Evolutionary conservation across 2,329 filamentous ascomycete genomes (phyloP).

Genomic region (Penicillium sp.): DNA sequence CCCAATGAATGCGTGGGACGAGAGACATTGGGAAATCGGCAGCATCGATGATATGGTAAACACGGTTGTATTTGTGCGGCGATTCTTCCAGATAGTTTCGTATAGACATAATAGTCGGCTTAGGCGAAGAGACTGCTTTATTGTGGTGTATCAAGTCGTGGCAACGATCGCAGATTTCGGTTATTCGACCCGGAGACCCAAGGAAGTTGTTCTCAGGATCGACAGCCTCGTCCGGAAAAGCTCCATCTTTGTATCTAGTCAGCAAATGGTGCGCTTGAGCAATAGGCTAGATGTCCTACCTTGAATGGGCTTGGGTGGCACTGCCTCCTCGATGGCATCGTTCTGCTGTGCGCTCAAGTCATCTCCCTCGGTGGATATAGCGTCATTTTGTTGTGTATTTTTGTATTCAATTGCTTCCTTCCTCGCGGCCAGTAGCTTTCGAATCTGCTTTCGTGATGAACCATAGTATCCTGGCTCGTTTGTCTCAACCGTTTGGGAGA

Average conservation of each 20-base stretch:
- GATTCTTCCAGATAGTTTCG: conserved; percentile 83
- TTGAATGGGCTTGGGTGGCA: conserved; percentile 16
- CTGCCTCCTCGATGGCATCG: background rate
- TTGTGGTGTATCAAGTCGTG: conserved; percentile 78
- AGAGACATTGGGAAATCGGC: conserved; percentile 96
- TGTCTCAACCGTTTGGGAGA: conserved; percentile 56
- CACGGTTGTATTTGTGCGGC: conserved; percentile 84
- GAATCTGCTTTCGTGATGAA: conserved; percentile 50
- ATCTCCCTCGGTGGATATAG: conserved; percentile 8
- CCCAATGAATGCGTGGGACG: conserved; percentile 69
- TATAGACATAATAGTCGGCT: conserved; percentile 78
- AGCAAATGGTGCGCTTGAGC: background rate
- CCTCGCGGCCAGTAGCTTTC: conserved; percentile 33
- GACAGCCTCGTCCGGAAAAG: conserved; percentile 23
- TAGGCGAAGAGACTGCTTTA: conserved; percentile 68
- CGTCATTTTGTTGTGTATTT: conserved; percentile 18
- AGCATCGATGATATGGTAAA: conserved; percentile 93
- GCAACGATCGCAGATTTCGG: conserved; percentile 75
- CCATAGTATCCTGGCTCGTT: conserved; percentile 60
- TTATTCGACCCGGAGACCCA: conserved; percentile 18
- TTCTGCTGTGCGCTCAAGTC: conserved; percentile 1
- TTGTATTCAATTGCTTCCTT: conserved; percentile 15
- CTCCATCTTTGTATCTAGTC: conserved; percentile 18
- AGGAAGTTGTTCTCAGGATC: conserved; percentile 22
- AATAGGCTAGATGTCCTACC: conserved; percentile 8